Conservation (phyloP, 2,329 filamentous ascomycete species). For the Ceratocystis diversiconidia region DNA sequence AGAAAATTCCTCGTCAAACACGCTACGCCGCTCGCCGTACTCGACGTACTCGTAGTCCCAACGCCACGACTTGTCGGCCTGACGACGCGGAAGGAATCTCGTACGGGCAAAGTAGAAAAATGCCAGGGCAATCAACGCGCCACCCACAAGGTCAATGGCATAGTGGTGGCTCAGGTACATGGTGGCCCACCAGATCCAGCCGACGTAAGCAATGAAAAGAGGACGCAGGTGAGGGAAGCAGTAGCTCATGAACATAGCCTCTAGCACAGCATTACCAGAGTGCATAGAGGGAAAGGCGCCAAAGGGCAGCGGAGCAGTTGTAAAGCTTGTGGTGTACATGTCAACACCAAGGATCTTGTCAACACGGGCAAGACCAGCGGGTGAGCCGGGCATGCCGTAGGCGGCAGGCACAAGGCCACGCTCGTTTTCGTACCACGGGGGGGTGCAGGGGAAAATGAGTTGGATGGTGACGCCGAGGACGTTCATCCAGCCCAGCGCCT, state of each 20-base stretch:
- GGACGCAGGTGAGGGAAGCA: constrained; percentile 73
- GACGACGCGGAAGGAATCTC: constrained; percentile 67
- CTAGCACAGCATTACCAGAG: constrained; percentile 74
- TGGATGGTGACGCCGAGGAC: constrained; percentile 77
- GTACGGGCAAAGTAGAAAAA: constrained; percentile 73
- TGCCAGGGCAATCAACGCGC: constrained; percentile 61
- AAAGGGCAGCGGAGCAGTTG: constrained; percentile 78
- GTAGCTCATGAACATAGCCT: constrained; percentile 85
- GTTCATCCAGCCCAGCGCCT: constrained; percentile 85
- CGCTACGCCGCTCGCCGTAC: constrained; percentile 37
- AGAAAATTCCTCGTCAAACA: constrained; percentile 34
- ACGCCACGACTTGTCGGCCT: constrained; percentile 70
- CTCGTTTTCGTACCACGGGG: constrained; percentile 92
- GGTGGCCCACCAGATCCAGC: constrained; percentile 96
- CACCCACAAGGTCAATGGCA: constrained; percentile 79
- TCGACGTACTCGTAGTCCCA: constrained; percentile 97
- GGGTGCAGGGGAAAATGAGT: constrained; percentile 80
- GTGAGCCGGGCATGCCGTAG: constrained; percentile 80
- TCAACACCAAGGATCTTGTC: constrained; percentile 84
- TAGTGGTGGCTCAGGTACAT: constrained; percentile 98
- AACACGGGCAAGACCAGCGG: constrained; percentile 75
- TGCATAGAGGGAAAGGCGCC: constrained; percentile 91
- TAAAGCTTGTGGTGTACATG: constrained; percentile 86
- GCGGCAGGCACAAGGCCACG: constrained; percentile 83
- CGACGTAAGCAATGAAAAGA: constrained; percentile 67